Conservation (phyloP, 73 alveolate genomes). For the Blepharisma japonicum region DNA sequence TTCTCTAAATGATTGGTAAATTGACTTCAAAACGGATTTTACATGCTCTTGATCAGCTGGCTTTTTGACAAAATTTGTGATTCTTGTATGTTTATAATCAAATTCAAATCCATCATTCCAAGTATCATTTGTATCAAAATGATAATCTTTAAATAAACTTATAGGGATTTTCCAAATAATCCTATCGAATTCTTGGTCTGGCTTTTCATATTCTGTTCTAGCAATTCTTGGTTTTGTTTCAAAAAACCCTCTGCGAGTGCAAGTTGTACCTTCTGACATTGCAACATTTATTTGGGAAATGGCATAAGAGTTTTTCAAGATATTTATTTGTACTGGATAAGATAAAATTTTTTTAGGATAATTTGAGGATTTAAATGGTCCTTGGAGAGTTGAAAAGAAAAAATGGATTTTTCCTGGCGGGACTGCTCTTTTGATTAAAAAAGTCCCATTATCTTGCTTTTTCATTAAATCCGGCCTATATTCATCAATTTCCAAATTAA, state of each 20-base stretch:
- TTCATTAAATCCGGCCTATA: constrained; percentile 2
- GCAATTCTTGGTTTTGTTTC: background rate
- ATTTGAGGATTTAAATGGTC: background rate
- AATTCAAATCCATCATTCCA: constrained; percentile 12
- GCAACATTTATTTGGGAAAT: background rate
- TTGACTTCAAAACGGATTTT: background rate
- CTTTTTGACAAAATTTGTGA: background rate
- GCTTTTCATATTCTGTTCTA: background rate
- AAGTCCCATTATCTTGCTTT: background rate
- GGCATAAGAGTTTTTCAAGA: background rate
- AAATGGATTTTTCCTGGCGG: constrained; percentile 22
- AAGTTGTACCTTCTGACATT: background rate
- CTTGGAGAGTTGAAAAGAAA: background rate
- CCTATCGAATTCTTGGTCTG: background rate
- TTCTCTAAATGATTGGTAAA: constrained; percentile 13
- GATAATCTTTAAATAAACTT: background rate
- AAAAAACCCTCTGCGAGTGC: background rate
- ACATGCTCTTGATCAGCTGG: background rate
- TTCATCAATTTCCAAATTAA: constrained; percentile 8
- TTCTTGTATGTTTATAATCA: constrained; percentile 6
- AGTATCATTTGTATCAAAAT: background rate
- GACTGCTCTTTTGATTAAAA: background rate
- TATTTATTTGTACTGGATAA: background rate
- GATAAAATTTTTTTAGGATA: background rate
- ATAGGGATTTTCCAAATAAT: background rate